Evolutionary conservation across 805 yeast genomes (phyloP).

Genomic region (Saccharomycopsis amapae): DNA sequence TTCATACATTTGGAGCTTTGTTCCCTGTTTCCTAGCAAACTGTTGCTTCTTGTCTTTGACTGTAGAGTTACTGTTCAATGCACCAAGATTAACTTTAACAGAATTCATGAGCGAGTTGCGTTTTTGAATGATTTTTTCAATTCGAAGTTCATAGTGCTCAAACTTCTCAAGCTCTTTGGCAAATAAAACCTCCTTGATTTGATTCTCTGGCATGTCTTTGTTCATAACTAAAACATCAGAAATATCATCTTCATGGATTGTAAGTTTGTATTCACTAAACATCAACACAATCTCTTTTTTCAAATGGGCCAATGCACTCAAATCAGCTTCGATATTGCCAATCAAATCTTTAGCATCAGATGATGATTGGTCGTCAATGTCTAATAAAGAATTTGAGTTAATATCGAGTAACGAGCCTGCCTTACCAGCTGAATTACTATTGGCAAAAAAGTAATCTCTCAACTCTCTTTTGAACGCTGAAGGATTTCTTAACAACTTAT

Average conservation of each 20-base stretch:
- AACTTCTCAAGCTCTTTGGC: slow-evolving; percentile 72
- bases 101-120: slow-evolving; percentile 45
- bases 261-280: slow-evolving; percentile 57
- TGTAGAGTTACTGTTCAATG: slow-evolving; percentile 40
- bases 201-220: slow-evolving; percentile 49
- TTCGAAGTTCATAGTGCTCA: slow-evolving; percentile 54
- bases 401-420: slow-evolving; percentile 16
- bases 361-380: slow-evolving; percentile 47
- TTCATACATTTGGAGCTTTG: slow-evolving; percentile 29
- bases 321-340: slow-evolving; percentile 44
- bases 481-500: slow-evolving; percentile 6
- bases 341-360: slow-evolving; percentile 32
- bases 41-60: slow-evolving; percentile 39
- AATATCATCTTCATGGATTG: slow-evolving; percentile 77
- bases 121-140: slow-evolving; percentile 59
- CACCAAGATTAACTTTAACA: slow-evolving; percentile 38
- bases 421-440: not conserved
- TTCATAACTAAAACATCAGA: slow-evolving; percentile 66
- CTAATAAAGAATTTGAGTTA: slow-evolving; percentile 43
- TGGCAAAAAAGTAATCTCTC: slow-evolving; percentile 7
- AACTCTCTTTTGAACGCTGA: slow-evolving; percentile 24
- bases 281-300: slow-evolving; percentile 57
- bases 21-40: slow-evolving; percentile 31
- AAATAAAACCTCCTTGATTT: slow-evolving; percentile 49
- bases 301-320: slow-evolving; percentile 55